phyloP scores from a whole-genome alignment of 345 rosid species.

The Populus alba region DNA sequence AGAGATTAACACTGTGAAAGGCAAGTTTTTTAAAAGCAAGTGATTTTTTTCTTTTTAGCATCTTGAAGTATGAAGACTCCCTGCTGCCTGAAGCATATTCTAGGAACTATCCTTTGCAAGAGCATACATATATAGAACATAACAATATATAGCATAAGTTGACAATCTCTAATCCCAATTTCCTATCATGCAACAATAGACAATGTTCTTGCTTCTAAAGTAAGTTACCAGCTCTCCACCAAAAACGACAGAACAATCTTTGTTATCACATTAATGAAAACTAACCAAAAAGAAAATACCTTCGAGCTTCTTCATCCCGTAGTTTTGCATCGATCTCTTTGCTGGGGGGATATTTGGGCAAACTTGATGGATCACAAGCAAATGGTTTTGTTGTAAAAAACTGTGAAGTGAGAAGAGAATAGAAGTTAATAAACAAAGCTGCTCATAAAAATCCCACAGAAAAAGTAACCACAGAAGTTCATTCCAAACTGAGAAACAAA shows the following conservation, averaged over 20 bases:
- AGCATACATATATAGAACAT: neutral
- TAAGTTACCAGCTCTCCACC: neutral
- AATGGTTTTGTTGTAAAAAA: slow-evolving; percentile 67
- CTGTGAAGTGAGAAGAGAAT: slow-evolving; percentile 31
- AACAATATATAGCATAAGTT: neutral
- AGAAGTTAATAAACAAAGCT: slow-evolving; percentile 1
- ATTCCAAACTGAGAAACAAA: neutral
- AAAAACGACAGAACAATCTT: neutral
- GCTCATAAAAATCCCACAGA: neutral
- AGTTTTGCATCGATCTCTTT: slow-evolving; percentile 91
- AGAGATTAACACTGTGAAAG: slow-evolving; percentile 2
- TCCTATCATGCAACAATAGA: neutral
- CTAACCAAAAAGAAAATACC: slow-evolving; percentile 34
- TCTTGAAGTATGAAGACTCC: neutral
- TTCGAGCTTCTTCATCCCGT: slow-evolving; percentile 75
- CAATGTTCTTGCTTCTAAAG: neutral
- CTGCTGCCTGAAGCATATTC: neutral
- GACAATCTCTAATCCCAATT: neutral
- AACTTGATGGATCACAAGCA: slow-evolving; percentile 85
- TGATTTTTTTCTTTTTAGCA: neutral
- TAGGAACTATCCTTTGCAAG: neutral
- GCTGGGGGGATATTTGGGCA: slow-evolving; percentile 96
- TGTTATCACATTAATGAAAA: neutral
- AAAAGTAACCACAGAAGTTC: neutral
- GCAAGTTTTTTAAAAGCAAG: slow-evolving; percentile 1